Evolutionary conservation across 345 rosid species (phyloP).

Genomic region (Angophora floribunda): DNA sequence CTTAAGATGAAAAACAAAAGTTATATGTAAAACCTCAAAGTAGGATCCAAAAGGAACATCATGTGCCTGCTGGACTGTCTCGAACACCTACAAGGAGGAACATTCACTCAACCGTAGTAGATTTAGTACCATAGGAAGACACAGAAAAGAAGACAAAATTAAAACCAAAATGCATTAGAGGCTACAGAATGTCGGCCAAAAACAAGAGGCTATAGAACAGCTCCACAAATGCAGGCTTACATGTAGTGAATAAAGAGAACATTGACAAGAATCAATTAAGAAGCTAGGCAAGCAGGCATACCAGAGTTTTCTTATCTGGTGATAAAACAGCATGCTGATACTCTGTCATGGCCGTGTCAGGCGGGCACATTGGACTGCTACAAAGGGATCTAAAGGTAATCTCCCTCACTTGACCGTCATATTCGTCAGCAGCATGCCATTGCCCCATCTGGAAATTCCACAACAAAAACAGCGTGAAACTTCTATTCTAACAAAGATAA

Average conservation of each 20-base stretch:
- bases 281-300: conserved; percentile 7
- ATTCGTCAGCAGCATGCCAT: conserved; percentile 90
- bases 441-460: conserved; percentile 66
- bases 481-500: background rate
- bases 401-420: conserved; percentile 97
- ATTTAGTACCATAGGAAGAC: background rate
- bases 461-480: background rate
- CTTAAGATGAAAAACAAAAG: background rate
- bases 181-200: background rate
- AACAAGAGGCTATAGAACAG: background rate
- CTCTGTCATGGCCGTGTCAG: conserved; percentile 96
- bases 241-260: background rate
- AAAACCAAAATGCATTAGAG: background rate
- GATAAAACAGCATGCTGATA: conserved; percentile 81
- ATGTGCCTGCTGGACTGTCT: conserved; percentile 94
- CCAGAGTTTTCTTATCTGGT: conserved; percentile 70
- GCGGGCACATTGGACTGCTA: conserved; percentile 97
- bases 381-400: conserved; percentile 75
- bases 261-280: background rate
- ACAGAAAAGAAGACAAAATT: background rate
- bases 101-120: background rate
- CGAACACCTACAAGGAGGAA: conserved; percentile 53
- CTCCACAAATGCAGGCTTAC: background rate
- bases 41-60: conserved; percentile 96
- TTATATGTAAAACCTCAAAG: conserved; percentile 60